A percentile compares a stretch with the other conserved stretches of the same genome.
Conservation (phyloP, 306 rosid species). For the Gastrolobium bilobum region DNA sequence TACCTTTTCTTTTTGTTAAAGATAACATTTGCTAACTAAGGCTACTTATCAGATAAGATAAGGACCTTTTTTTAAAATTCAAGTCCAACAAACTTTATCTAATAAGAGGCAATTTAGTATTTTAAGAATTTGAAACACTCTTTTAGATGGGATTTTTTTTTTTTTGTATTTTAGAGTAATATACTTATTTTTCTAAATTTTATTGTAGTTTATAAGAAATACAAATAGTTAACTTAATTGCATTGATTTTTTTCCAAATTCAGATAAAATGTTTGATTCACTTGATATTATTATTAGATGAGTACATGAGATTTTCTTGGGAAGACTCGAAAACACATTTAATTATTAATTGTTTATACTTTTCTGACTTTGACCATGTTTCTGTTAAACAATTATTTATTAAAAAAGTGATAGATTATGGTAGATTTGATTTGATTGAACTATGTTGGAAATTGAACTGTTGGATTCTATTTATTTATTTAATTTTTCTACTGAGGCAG, state of each 20-base stretch:
- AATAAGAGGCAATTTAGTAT: neutral
- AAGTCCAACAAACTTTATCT: neutral
- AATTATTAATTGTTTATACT: neutral
- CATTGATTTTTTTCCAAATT: neutral
- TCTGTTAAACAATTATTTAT: neutral
- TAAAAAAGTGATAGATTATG: neutral
- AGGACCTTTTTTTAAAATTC: slow-evolving; percentile 9
- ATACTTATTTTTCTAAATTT: neutral
- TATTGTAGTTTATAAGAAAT: neutral
- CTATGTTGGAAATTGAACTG: neutral
- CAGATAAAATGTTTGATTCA: neutral
- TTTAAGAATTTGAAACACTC: neutral
- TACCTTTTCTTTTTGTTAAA: neutral
- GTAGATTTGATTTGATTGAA: slow-evolving; percentile 2
- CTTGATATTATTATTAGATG: neutral
- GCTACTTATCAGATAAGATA: slow-evolving; percentile 20
- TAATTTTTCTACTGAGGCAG: slow-evolving; percentile 40
- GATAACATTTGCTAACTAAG: neutral
- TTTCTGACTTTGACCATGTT: neutral
- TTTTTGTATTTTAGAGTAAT: neutral
- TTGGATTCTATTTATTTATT: neutral
- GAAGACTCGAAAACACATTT: neutral
- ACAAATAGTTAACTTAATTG: neutral
- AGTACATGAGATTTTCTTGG: neutral
- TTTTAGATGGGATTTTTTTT: neutral